Evolutionary conservation across 768 basidiomycete species (phyloP).

Genomic region (Macrolepiota fuliginosa): DNA sequence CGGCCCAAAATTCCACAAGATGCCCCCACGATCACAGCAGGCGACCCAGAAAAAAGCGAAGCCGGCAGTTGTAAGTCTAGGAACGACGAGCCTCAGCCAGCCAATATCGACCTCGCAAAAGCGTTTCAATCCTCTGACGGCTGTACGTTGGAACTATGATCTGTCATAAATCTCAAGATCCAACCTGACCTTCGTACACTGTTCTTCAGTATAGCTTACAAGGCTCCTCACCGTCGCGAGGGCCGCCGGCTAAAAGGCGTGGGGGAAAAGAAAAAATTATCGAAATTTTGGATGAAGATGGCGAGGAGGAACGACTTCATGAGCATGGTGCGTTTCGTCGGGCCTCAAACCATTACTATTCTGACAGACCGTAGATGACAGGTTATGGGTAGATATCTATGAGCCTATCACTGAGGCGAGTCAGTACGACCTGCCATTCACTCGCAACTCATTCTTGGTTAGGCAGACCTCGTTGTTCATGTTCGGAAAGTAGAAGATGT

Average conservation of each 20-base stretch:
- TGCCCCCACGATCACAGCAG: slow-evolving; percentile 15
- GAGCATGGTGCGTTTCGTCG: background rate
- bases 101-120: slow-evolving; percentile 13
- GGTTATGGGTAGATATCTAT: slow-evolving; percentile 63
- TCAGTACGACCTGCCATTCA: background rate
- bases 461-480: slow-evolving; percentile 81
- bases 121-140: slow-evolving; percentile 32
- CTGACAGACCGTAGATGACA: slow-evolving; percentile 28
- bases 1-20: background rate
- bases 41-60: slow-evolving; percentile 11
- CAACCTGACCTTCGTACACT: background rate
- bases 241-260: slow-evolving; percentile 19
- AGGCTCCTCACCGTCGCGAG: slow-evolving; percentile 16
- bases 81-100: background rate
- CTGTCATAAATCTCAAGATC: background rate
- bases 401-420: slow-evolving; percentile 57
- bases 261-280: slow-evolving; percentile 21
- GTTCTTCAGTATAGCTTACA: background rate
- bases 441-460: background rate
- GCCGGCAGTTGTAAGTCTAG: slow-evolving; percentile 14
- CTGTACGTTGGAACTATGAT: slow-evolving; percentile 20
- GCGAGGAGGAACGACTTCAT: slow-evolving; percentile 2
- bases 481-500: slow-evolving; percentile 77
- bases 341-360: background rate
- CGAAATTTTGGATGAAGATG: slow-evolving; percentile 4